Percentiles rank a stretch among this genome's conserved stretches.
Conservation (phyloP, 2,329 filamentous ascomycete genomes). For the Xylariaceae sp. region DNA sequence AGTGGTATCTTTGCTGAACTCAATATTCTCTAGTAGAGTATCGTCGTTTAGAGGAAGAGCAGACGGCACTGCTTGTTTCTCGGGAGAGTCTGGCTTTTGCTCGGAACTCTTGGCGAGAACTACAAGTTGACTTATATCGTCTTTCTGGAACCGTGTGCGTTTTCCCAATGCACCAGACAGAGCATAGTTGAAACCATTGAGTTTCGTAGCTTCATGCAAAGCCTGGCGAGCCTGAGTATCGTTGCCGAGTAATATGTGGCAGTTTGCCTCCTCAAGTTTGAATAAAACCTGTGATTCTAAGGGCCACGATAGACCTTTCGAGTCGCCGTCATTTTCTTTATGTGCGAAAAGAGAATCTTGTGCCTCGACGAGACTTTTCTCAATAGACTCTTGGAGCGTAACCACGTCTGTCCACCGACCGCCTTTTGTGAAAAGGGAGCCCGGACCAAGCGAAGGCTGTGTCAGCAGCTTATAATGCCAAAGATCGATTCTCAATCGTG, state of each 20-base stretch:
- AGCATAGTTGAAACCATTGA: slow-evolving; percentile 73
- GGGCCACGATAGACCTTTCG: slow-evolving; percentile 33
- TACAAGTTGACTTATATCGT: slow-evolving; percentile 80
- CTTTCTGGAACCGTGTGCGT: slow-evolving; percentile 74
- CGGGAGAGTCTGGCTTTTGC: slow-evolving; percentile 16
- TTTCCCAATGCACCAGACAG: slow-evolving; percentile 85
- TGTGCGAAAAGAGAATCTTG: slow-evolving; percentile 25
- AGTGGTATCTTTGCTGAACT: slow-evolving; percentile 59
- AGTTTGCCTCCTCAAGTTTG: slow-evolving; percentile 75
- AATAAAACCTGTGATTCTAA: slow-evolving; percentile 61
- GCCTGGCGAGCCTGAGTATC: slow-evolving; percentile 71
- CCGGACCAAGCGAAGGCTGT: slow-evolving; percentile 51
- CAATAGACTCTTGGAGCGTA: slow-evolving; percentile 48
- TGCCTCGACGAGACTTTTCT: slow-evolving; percentile 40
- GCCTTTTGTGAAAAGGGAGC: slow-evolving; percentile 52
- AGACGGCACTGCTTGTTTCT: slow-evolving; percentile 47
- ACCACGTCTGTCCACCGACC: slow-evolving; percentile 58
- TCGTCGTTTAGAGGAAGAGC: slow-evolving; percentile 84
- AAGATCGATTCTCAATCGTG: slow-evolving; percentile 67
- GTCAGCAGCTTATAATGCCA: slow-evolving; percentile 61
- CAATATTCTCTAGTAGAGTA: slow-evolving; percentile 82
- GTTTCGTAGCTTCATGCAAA: slow-evolving; percentile 61
- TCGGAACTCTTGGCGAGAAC: slow-evolving; percentile 76
- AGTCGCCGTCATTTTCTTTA: slow-evolving; percentile 18
- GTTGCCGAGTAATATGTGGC: slow-evolving; percentile 79